phyloP scores from a whole-genome alignment of 225 moss, liverwort and hornwort genomes.

The Rhytidiadelphus loreus region DNA sequence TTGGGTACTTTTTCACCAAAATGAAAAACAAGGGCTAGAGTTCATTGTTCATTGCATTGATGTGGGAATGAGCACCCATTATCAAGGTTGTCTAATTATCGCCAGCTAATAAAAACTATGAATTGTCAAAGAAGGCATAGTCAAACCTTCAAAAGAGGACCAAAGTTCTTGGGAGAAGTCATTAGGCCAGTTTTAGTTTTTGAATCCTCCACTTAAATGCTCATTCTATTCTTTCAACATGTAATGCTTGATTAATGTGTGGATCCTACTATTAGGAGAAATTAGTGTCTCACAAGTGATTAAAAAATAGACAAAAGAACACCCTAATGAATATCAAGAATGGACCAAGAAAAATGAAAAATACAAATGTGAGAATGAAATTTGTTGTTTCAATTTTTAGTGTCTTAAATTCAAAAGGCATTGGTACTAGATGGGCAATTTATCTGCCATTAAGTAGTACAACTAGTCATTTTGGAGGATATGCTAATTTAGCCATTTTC shows the following conservation, averaged over 20 bases:
- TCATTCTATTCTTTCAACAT: not conserved
- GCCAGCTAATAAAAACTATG: fast-evolving
- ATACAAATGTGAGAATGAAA: not conserved
- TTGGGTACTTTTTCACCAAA: not conserved
- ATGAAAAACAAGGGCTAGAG: not conserved
- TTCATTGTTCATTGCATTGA: not conserved
- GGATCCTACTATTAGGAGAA: not conserved
- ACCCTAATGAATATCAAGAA: not conserved
- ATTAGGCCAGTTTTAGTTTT: not conserved
- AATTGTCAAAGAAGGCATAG: not conserved
- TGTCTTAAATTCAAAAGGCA: not conserved
- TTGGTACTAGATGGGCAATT: too few species aligned
- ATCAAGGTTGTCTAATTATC: not conserved
- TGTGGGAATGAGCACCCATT: not conserved
- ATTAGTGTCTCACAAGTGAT: not conserved
- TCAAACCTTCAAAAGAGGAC: not conserved
- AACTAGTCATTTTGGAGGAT: too few species aligned
- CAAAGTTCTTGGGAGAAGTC: not conserved
- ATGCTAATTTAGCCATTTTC: too few species aligned
- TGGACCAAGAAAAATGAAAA: not conserved
- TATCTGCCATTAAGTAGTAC: too few species aligned
- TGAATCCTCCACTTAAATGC: not conserved
- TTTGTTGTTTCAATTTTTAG: not conserved
- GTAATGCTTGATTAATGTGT: fast-evolving
- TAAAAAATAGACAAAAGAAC: not conserved